Evolutionary conservation across 768 basidiomycete genomes (phyloP), one percentile per base, ranked within the genome.

Genomic region (Collybia mongolica): DNA sequence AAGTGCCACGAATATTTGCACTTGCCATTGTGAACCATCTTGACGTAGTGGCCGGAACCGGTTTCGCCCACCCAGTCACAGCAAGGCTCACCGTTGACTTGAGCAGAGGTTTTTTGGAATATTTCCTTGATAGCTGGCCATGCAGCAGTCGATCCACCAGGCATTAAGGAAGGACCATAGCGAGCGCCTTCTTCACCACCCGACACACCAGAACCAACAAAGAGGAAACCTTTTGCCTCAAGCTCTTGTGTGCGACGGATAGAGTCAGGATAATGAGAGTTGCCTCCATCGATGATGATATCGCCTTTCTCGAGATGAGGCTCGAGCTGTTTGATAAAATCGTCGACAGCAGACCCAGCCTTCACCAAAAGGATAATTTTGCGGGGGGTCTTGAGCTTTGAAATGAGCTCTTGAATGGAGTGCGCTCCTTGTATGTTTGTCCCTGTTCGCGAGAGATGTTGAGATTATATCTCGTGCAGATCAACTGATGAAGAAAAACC

Each of bases 11-110:
- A 6, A 9, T 12, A 9, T 5, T 6, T 6, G 44, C 48, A 66
- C 65, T 63, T 68, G 87, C 92, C 92, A 52, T 93, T 93, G 77
- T 99, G 96, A 54, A 99, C 96, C 96, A 99, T 98, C 80, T 99
- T 99, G 72, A 99, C 96, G 71, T 98, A 99, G 79, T 98, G 96
- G 24, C 93, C 95, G 42, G 91, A 78, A 52, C 94, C 97, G 54
- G 86, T 88, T 72, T 95, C 90, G 40, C 97, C 97, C 61, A 99
- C 96, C 97, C 97, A 99, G 75, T 99, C 97, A 68, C 96, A 98
- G 79, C 97, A 99, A 26, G 97, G 97, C 60, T 92, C 91, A 55
- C 93, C 93, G 48, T 92, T 79, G 54, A 88, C 91, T 68, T 98
- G 93, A 52, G 97, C 97, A 56, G 97, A 84, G 44, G 96, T 89